Evolutionary conservation across 768 basidiomycete species (phyloP).

Genomic region (Leccinum arenicola): DNA sequence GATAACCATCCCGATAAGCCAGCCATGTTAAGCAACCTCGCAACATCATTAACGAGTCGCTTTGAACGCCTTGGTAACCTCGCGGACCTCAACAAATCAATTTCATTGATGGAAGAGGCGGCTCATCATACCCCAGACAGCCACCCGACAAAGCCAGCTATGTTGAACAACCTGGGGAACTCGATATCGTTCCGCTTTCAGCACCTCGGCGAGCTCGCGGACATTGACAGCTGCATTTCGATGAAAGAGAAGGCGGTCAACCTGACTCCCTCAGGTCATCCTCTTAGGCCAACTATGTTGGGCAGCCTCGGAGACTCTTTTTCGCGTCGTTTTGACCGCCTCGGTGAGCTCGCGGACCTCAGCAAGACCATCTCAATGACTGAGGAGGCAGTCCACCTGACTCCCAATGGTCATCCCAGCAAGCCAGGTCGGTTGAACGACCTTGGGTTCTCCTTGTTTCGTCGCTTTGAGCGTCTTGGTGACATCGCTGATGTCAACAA

Average conservation of each 20-base stretch:
- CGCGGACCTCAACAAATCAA: not conserved
- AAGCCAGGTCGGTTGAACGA: not conserved
- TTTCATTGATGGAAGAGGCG: not conserved
- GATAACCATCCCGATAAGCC: not conserved
- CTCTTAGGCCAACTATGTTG: not conserved
- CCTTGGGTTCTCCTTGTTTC: not conserved
- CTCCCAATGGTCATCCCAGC: not conserved
- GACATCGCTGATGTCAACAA: not conserved
- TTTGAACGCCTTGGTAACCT: not conserved
- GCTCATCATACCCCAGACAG: not conserved
- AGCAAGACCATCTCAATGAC: not conserved
- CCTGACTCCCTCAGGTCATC: not conserved
- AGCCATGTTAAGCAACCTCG: not conserved
- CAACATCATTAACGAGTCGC: not conserved
- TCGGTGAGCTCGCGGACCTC: not conserved
- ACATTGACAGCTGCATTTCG: not conserved
- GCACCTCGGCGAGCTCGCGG: not conserved
- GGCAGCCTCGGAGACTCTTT: not conserved
- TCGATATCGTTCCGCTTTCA: not conserved
- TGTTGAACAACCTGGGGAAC: not conserved
- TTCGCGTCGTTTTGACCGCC: not conserved
- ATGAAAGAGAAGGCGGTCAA: not conserved
- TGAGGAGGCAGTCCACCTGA: not conserved
- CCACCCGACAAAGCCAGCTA: not conserved
- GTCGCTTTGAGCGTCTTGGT: not conserved